Evolutionary conservation across 345 rosid species (phyloP).

Genomic region (Syzygium oleosum): DNA sequence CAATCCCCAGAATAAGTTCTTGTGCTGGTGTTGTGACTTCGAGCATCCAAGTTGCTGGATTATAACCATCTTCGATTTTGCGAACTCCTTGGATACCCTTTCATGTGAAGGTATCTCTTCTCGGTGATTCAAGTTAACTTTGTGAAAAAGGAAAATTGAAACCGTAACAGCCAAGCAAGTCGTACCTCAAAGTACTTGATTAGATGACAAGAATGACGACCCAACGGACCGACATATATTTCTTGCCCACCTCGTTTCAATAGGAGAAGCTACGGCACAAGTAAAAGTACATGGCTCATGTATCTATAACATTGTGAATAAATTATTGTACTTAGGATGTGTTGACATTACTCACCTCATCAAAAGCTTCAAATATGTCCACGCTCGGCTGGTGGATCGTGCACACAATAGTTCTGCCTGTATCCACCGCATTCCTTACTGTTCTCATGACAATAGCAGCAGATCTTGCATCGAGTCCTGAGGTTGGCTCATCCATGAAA

Average conservation of each 20-base stretch:
- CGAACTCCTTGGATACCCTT: slow-evolving; percentile 28
- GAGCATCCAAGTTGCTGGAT: slow-evolving; percentile 59
- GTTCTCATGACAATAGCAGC: slow-evolving; percentile 95
- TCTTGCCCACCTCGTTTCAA: slow-evolving; percentile 45
- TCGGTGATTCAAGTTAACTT: background rate
- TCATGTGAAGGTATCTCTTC: background rate
- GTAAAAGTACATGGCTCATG: background rate
- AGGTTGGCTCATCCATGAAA: slow-evolving; percentile 96
- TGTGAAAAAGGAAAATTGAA: background rate
- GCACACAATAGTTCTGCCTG: slow-evolving; percentile 92
- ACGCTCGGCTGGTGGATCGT: slow-evolving; percentile 96
- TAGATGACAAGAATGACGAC: slow-evolving; percentile 26
- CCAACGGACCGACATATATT: slow-evolving; percentile 43
- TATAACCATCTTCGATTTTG: slow-evolving; percentile 33
- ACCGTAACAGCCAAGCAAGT: background rate
- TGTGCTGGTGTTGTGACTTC: slow-evolving; percentile 34
- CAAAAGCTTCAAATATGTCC: slow-evolving; percentile 88
- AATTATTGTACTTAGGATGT: background rate
- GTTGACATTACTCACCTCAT: slow-evolving; percentile 43
- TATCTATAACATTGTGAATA: background rate
- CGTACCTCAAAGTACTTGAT: slow-evolving; percentile 40
- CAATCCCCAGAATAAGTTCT: slow-evolving; percentile 23
- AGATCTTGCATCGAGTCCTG: slow-evolving; percentile 92
- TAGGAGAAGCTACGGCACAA: slow-evolving; percentile 27
- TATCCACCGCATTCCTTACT: slow-evolving; percentile 84